Evolutionary conservation across 306 rosid species (phyloP).

Genomic region (Castanea sativa): DNA sequence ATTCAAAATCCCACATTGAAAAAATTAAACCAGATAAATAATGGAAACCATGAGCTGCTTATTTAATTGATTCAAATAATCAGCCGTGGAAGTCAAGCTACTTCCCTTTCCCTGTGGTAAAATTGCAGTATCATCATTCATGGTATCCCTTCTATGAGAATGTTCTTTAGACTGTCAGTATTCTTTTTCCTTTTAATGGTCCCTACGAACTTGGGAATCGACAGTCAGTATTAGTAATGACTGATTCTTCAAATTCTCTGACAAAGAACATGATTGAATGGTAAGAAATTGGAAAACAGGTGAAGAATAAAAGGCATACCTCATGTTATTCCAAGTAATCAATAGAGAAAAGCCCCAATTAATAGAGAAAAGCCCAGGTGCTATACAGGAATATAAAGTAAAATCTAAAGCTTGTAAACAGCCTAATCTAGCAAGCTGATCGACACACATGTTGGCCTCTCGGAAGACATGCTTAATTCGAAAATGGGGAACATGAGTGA

Average conservation of each 20-base stretch:
- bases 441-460: no score
- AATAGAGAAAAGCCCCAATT: no score
- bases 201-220: not conserved
- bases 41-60: not conserved
- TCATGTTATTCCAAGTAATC: no score
- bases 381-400: no score
- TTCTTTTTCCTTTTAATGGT: not conserved
- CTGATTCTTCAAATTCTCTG: not conserved
- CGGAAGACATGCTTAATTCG: no score
- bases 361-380: no score
- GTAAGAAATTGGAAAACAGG: no score
- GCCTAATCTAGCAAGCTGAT: no score
- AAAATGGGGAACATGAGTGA: no score
- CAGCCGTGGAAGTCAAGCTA: constrained; percentile 31
- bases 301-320: no score
- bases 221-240: not conserved
- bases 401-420: no score
- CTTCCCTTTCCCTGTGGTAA: not conserved
- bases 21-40: not conserved
- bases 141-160: not conserved
- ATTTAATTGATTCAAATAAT: constrained; percentile 11
- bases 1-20: not conserved
- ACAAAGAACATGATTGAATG: not conserved
- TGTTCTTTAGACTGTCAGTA: not conserved
- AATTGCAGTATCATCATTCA: not conserved